Base-by-base conservation (phyloP, 164 flowering plant genomes). In the Dillenia turbinata region DNA sequence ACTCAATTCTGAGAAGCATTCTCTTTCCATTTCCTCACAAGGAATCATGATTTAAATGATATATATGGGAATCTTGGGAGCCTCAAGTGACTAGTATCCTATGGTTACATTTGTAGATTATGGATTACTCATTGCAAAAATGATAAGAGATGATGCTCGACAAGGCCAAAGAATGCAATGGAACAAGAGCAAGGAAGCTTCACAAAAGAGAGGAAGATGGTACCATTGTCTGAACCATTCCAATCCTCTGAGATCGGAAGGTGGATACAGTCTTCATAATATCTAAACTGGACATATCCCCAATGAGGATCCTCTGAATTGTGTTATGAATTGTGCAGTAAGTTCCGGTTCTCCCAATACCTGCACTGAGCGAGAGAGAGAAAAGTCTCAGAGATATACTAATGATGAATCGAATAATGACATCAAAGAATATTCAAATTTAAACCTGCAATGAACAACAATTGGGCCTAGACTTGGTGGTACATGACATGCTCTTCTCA, bases 181-280 rank as follows among this genome's bases (percentile, higher is more conserved):
- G 47, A 14, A 54, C 45, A 2, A 48, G 44, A 14, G 16, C 59
- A 65, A 56, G 6, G 33, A 53, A 57, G 47, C 46, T 43, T 45
- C 19, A 62, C 44, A 56, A 43, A 9, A 53, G 50, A 65, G 64
- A 44, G 43, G 46, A 59, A 52, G 1, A 61, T 33, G 40, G 40
- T 89, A 91, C 98, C 91, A 62, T 47, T 24, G 96, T 94, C 73
- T 94, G 99, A 66, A 94, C 96, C 99, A 94, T 94, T 66, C 99
- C 99, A 24, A 76, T 80, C 46, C 97, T 80, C 82, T 94, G 97
- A 56, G 93, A 87, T 75, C 99, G 84, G 72, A 94, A 91, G 15
- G 54, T 63, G 50, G 76, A 14, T 22, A 94, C 62, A 10, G 97
- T 94, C 22, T 76, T 70, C 47, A 64, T 82, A 64, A 94, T 78